Conservation (phyloP, 2,329 filamentous ascomycete genomes). For the Claviceps capensis region DNA sequence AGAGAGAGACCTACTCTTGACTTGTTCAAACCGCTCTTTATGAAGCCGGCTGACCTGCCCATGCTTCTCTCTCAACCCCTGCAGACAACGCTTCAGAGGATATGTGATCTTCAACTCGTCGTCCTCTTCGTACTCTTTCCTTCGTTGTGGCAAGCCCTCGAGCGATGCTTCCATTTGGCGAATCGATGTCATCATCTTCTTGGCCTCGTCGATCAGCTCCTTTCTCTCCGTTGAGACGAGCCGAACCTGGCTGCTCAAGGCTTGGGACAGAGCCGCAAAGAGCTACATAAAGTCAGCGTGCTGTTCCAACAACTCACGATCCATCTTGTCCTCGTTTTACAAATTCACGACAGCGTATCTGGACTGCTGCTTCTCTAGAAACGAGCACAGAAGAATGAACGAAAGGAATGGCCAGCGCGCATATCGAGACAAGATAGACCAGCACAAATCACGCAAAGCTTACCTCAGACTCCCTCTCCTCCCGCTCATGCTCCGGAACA, state of each 20-base stretch:
- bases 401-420: too few relatives aligned
- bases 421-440: too few relatives aligned
- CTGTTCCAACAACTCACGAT: too few relatives aligned
- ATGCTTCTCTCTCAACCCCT: constrained; percentile 75
- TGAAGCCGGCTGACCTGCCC: constrained; percentile 67
- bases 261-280: constrained; percentile 82
- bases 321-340: too few relatives aligned
- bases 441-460: neutral
- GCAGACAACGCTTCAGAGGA: constrained; percentile 68
- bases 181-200: constrained; percentile 71
- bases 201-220: constrained; percentile 77
- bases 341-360: too few relatives aligned
- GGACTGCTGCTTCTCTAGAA: too few relatives aligned
- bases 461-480: constrained; percentile 79
- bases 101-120: constrained; percentile 66
- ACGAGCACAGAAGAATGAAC: too few relatives aligned
- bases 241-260: constrained; percentile 78
- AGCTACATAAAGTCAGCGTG: constrained; percentile 40
- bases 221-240: constrained; percentile 80
- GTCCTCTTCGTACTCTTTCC: constrained; percentile 50
- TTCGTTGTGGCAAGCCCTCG: constrained; percentile 52
- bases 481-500: constrained; percentile 83
- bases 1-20: constrained; percentile 70
- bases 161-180: constrained; percentile 88
- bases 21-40: constrained; percentile 85